These are phyloP conservation scores for Xylariaceae sp. DNA, from an alignment of 2,329 filamentous ascomycete genomes.

Conservation along the genomic window DNA sequence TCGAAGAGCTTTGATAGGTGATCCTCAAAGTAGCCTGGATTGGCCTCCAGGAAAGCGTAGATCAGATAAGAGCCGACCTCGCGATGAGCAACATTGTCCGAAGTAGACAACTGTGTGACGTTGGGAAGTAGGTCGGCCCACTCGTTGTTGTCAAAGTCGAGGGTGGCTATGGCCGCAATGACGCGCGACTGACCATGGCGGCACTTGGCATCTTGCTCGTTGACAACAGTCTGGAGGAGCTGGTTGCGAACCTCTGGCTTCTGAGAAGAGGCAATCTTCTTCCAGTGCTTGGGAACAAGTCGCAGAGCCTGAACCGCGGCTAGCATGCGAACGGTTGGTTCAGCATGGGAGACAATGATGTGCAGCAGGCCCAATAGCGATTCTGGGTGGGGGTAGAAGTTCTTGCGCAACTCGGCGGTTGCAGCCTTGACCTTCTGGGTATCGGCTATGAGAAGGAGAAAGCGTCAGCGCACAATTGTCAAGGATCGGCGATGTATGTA, in stretches of 20 bases:
- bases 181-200: conserved; percentile 85
- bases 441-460: conserved; percentile 56
- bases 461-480: conserved; percentile 29
- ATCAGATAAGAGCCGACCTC: conserved; percentile 92
- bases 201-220: conserved; percentile 69
- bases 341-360: conserved; percentile 73
- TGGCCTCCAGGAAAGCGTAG: conserved; percentile 82
- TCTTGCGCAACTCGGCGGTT: conserved; percentile 84
- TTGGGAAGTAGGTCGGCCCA: conserved; percentile 76
- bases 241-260: conserved; percentile 76
- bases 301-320: conserved; percentile 85
- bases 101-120: conserved; percentile 73
- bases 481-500: background rate
- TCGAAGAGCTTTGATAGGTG: conserved; percentile 74
- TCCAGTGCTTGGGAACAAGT: conserved; percentile 82
- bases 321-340: conserved; percentile 72
- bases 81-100: conserved; percentile 68
- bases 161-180: conserved; percentile 76
- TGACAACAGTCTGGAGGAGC: conserved; percentile 75
- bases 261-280: conserved; percentile 63
- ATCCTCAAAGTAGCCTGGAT: conserved; percentile 77
- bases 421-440: conserved; percentile 85
- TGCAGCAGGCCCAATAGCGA: conserved; percentile 83
- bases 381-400: conserved; percentile 82
- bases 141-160: conserved; percentile 81